Evolutionary conservation across 2,329 filamentous ascomycete species (phyloP).

Genomic region (Sporothrix euskadiensis): DNA sequence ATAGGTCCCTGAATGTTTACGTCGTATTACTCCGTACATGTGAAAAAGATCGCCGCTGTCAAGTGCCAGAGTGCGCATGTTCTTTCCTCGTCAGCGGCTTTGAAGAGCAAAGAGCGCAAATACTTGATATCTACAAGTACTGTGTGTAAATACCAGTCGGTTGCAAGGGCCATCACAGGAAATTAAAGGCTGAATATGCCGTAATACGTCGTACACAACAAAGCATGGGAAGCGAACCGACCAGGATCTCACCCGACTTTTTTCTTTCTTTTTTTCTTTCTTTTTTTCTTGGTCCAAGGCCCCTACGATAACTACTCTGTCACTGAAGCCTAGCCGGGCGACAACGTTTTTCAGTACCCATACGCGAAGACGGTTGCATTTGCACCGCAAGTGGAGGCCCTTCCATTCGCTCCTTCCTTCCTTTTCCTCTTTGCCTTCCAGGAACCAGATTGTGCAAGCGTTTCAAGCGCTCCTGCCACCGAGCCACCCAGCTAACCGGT

Average conservation of each 20-base stretch:
- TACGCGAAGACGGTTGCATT: background rate
- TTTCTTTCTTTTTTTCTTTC: background rate
- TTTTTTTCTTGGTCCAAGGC: background rate
- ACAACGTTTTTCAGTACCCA: too few species aligned
- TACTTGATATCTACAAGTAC: background rate
- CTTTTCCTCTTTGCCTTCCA: background rate
- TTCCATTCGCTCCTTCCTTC: background rate
- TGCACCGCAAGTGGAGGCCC: background rate
- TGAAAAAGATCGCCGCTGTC: background rate
- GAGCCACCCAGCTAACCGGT: background rate
- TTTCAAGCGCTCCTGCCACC: background rate
- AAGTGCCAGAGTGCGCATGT: background rate
- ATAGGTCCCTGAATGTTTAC: background rate
- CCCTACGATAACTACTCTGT: too few species aligned
- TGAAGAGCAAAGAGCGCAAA: background rate
- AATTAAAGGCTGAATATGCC: background rate
- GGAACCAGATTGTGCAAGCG: background rate
- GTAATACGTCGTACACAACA: background rate
- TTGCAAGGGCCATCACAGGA: background rate
- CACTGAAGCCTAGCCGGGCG: background rate
- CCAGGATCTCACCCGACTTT: background rate
- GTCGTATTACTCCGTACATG: too few species aligned
- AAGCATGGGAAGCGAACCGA: background rate
- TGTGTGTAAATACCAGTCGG: background rate
- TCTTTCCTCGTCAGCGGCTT: too few species aligned